Evolutionary conservation across 1,284 basidiomycete species (phyloP).

Genomic region (Quambalaria eucalypti): DNA sequence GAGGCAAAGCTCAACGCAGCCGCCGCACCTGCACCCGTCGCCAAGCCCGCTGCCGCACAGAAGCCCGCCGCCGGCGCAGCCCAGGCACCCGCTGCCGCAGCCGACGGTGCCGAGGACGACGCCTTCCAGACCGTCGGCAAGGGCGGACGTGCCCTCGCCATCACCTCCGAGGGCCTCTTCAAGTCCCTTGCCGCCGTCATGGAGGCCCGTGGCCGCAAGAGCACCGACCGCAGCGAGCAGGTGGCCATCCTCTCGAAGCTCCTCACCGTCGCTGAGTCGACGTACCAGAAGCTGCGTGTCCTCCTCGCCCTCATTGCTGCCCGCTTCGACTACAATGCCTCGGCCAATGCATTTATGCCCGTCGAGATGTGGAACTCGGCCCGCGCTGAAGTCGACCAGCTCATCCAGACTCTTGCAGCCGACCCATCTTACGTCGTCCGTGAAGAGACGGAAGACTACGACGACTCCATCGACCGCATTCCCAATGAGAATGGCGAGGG

Average conservation of each 20-base stretch:
- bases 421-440: constrained; percentile 67
- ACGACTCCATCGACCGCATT: constrained; percentile 75
- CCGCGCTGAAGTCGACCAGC: constrained; percentile 76
- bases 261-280: constrained; percentile 66
- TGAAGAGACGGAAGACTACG: constrained; percentile 83
- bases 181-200: constrained; percentile 84
- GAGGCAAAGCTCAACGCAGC: constrained; percentile 58
- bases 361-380: constrained; percentile 82
- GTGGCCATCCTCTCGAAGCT: constrained; percentile 80
- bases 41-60: constrained; percentile 50
- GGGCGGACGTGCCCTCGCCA: constrained; percentile 73
- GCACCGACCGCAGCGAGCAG: constrained; percentile 90
- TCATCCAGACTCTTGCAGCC: constrained; percentile 66
- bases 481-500: constrained; percentile 54
- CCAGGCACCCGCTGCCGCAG: constrained; percentile 44
- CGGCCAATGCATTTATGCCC: constrained; percentile 78
- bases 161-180: constrained; percentile 81
- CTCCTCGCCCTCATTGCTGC: constrained; percentile 86
- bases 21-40: constrained; percentile 48
- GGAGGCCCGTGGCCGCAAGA: constrained; percentile 93
- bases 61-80: constrained; percentile 37
- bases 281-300: constrained; percentile 89
- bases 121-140: constrained; percentile 88
- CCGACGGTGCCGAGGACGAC: constrained; percentile 54
- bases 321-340: constrained; percentile 92